Conservation (phyloP, 192 early-diverging fungal genomes). For the Podila epigama region DNA sequence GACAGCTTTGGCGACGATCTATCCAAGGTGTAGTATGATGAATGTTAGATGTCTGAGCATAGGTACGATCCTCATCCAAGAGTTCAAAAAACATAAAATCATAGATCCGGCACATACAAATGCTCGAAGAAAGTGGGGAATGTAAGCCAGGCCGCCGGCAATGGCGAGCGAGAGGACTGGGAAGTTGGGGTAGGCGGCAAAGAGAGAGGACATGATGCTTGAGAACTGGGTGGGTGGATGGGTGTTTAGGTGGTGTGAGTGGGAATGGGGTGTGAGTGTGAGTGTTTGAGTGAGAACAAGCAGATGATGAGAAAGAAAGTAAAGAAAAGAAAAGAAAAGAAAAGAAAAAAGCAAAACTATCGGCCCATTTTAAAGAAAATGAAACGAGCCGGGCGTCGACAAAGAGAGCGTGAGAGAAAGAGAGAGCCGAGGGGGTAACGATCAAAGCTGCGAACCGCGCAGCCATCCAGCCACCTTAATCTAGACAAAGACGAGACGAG, state of each 20-base stretch:
- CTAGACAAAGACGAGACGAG: too few relatives aligned
- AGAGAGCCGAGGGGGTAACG: not conserved
- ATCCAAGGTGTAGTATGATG: not conserved
- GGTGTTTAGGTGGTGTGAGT: not conserved
- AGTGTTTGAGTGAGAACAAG: too few relatives aligned
- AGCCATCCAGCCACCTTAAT: too few relatives aligned
- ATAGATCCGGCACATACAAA: constrained; percentile 1
- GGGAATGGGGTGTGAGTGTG: not conserved
- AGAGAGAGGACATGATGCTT: constrained; percentile 3
- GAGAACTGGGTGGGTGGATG: not conserved
- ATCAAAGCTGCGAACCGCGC: not conserved
- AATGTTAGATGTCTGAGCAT: constrained; percentile 1
- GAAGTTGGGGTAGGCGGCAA: constrained; percentile 26
- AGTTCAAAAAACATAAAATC: not conserved
- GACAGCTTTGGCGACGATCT: constrained; percentile 34
- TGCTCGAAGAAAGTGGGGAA: constrained; percentile 38
- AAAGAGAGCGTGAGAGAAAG: not conserved
- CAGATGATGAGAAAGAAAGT: not conserved
- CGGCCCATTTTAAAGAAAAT: not conserved
- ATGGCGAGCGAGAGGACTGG: constrained; percentile 38
- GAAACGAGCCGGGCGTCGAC: not conserved
- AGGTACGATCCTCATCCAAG: not conserved
- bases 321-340: not conserved
- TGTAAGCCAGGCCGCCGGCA: constrained; percentile 40
- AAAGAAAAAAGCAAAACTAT: not conserved